Conservation (phyloP, 768 basidiomycete genomes). For the Pleurotus cornucopiae region DNA sequence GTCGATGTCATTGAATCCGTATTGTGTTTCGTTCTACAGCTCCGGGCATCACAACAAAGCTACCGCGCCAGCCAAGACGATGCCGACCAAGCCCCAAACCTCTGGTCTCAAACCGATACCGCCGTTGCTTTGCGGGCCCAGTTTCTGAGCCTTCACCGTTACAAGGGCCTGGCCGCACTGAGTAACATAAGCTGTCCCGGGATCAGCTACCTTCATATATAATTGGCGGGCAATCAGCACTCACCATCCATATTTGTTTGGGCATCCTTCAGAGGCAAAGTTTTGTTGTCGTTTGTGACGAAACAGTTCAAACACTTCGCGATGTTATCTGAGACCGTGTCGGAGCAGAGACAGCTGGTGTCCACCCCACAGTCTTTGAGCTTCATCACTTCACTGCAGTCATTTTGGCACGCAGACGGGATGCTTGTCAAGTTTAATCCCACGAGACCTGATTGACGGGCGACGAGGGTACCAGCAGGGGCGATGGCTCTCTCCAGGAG, state of each 20-base stretch:
- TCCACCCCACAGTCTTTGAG: conserved; percentile 5
- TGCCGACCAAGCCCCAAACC: not conserved
- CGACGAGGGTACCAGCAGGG: not conserved
- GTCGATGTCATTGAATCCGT: not conserved
- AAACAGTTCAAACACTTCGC: conserved; percentile 2
- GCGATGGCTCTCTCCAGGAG: no score
- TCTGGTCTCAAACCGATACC: not conserved
- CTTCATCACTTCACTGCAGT: not conserved
- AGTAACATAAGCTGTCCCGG: not conserved
- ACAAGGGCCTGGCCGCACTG: not conserved
- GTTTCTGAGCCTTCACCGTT: conserved; percentile 2
- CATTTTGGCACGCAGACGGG: not conserved
- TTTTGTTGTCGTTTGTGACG: not conserved
- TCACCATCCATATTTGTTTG: conserved; percentile 1
- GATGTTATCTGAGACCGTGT: not conserved
- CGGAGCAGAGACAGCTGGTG: not conserved
- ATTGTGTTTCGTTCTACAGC: not conserved
- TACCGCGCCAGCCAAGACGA: not conserved
- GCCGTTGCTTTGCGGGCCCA: not conserved
- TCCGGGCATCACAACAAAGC: not conserved
- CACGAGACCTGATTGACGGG: not conserved
- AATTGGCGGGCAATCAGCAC: not conserved
- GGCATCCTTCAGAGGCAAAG: not conserved
- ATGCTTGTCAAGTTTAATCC: not conserved
- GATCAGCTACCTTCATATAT: not conserved